These are phyloP conservation scores for Rosa hybrid DNA, from an alignment of 331 rosid genomes.

Conservation along the genomic window DNA sequence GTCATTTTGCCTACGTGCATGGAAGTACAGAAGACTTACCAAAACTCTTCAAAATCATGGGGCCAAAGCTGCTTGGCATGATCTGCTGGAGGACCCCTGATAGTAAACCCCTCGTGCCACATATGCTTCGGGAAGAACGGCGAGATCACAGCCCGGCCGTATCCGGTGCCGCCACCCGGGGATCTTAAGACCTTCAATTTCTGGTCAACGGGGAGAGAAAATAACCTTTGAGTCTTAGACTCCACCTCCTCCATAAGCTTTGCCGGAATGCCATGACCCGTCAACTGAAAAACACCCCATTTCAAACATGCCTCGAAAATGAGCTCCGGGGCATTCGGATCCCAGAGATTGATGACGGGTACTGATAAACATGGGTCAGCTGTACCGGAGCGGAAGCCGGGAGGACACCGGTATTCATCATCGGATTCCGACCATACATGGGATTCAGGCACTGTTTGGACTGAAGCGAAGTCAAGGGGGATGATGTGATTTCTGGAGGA, in stretches of 20 bases:
- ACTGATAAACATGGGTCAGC: slow-evolving; percentile 8
- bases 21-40: slow-evolving; percentile 56
- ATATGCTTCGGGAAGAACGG: slow-evolving; percentile 59
- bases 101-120: slow-evolving; percentile 96
- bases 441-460: slow-evolving; percentile 59
- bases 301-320: slow-evolving; percentile 62
- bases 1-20: slow-evolving; percentile 48
- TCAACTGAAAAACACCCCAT: slow-evolving; percentile 78
- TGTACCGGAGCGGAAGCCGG: background rate
- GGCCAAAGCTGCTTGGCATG: slow-evolving; percentile 80
- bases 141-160: slow-evolving; percentile 62
- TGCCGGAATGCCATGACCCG: slow-evolving; percentile 54
- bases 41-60: slow-evolving; percentile 49
- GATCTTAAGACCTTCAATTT: slow-evolving; percentile 63
- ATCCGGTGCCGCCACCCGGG: slow-evolving; percentile 54
- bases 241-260: slow-evolving; percentile 45
- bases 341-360: slow-evolving; percentile 62
- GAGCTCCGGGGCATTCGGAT: slow-evolving; percentile 47
- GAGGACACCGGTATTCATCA: slow-evolving; percentile 13
- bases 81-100: slow-evolving; percentile 56
- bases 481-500: slow-evolving; percentile 34
- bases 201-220: slow-evolving; percentile 48
- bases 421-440: slow-evolving; percentile 57
- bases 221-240: slow-evolving; percentile 39
- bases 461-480: slow-evolving; percentile 67